phyloP scores from a whole-genome alignment of 169 alveolate species.

The Perkinsus marinus region DNA sequence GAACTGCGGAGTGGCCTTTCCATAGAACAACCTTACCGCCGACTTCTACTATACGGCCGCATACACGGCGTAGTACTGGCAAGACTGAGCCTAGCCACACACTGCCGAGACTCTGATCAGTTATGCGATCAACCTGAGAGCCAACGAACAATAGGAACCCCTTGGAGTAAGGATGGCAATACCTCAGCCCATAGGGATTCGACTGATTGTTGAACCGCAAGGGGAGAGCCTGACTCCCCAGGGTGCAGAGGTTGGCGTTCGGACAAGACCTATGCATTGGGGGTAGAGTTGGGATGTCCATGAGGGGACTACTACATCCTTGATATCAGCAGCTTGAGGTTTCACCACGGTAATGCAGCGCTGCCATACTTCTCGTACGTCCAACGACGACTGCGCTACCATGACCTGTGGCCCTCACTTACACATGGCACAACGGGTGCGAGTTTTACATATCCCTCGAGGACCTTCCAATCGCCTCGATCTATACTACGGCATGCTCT shows the following conservation, averaged over 20 bases:
- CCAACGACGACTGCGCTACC: background rate
- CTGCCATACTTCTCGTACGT: background rate
- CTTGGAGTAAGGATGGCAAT: background rate
- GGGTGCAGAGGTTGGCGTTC: background rate
- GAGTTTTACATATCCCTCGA: background rate
- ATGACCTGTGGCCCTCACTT: background rate
- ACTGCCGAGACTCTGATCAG: background rate
- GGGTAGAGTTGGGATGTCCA: too few species aligned
- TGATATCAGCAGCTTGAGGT: background rate
- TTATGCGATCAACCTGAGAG: background rate
- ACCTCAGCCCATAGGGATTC: background rate
- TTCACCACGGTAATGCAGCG: background rate
- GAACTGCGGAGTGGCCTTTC: background rate
- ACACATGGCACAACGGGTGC: background rate
- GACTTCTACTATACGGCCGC: background rate
- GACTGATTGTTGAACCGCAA: background rate
- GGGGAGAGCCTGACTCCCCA: background rate
- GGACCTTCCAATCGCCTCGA: background rate
- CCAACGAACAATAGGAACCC: background rate
- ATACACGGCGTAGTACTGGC: background rate
- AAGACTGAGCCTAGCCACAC: background rate
- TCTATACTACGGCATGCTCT: background rate
- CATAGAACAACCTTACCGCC: background rate
- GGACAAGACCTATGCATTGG: background rate
- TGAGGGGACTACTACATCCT: too few species aligned